A percentile compares a stretch with the other conserved stretches of the same genome.
phyloP scores from a whole-genome alignment of 805 yeast genomes.

The Starmerella cellae region DNA sequence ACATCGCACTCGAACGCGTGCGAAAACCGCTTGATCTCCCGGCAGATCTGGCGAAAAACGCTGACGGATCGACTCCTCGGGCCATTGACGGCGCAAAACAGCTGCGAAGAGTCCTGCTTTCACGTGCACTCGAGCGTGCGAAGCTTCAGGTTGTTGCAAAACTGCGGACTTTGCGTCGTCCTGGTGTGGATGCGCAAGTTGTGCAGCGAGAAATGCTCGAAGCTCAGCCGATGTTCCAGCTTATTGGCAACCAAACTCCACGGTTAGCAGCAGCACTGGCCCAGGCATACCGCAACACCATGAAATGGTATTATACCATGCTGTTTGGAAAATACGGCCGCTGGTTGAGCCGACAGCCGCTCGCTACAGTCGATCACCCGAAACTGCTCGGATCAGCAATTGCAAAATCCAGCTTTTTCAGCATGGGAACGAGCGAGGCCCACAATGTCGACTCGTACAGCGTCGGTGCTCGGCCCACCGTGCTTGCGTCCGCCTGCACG shows the following conservation, averaged over 20 bases:
- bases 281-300: slow-evolving; percentile 73
- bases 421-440: slow-evolving; percentile 3
- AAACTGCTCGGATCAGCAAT: slow-evolving; percentile 11
- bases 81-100: slow-evolving; percentile 12
- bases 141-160: slow-evolving; percentile 52
- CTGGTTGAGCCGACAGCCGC: slow-evolving; percentile 19
- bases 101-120: slow-evolving; percentile 35
- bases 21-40: neutral
- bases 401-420: neutral
- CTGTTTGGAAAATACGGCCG: slow-evolving; percentile 41
- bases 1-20: slow-evolving; percentile 23
- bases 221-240: slow-evolving; percentile 49
- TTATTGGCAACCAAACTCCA: slow-evolving; percentile 41
- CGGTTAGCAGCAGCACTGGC: slow-evolving; percentile 59
- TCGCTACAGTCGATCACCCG: slow-evolving; percentile 2
- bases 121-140: slow-evolving; percentile 60
- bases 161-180: slow-evolving; percentile 55
- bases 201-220: slow-evolving; percentile 54
- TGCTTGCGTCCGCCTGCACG: too few species aligned
- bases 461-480: slow-evolving; percentile 20
- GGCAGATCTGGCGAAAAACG: neutral
- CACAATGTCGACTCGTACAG: slow-evolving; percentile 14
- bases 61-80: neutral
- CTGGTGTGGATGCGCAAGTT: slow-evolving; percentile 54
- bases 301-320: slow-evolving; percentile 82